Base-by-base conservation (phyloP, 257 asterid genomes). In the Eucommia ulmoides region DNA sequence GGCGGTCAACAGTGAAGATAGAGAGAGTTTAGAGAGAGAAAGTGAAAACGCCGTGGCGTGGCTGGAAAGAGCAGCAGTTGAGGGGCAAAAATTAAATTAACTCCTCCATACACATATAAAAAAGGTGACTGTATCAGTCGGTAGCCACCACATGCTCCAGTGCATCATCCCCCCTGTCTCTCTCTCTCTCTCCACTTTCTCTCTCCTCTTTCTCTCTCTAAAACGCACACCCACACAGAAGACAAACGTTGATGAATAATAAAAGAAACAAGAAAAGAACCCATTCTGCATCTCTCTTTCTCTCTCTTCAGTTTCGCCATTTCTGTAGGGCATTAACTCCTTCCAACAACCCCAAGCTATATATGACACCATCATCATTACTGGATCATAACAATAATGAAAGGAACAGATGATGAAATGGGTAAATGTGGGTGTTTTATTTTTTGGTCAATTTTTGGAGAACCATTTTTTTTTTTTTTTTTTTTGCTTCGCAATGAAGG, bases 21-120 rank as follows among this genome's bases (percentile, higher is more conserved):
- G 19, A 22, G 41, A 22, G 35, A 29, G 33, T 18, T 53, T 48
- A 42, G 65, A 41, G 49, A 42, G 6, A 52, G 45, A 62, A 66
- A 60, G 61, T 62, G 72, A 68, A 61, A 76, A 69, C 42, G 73
- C 77, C 68, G 51, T 57, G 71, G 79, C 79, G 63, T 51, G 20
- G 94, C 72, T 73, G 86, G 78, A 77, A 78, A 75, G 68, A 60
- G 58, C 42, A 57, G 64, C 46, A 38, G 51, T 42, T 46, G 50
- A 49, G 52, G 42, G 12, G 38, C 12, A 29, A 12, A 29, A 12
- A 29, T 29, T 20, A 60, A 20, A 35, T 68, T 51, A 65, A 45
- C 48, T 51, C 49, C 60, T 49, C 51, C 60, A 42, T 45, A 7
- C 12, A 29, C 38, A n/a, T n/a, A 35, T 35, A 9, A 3, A 42